These are phyloP conservation scores for Globisporangium spinosum DNA, from an alignment of 352 stramenopile genomes.

Conservation along the genomic window DNA sequence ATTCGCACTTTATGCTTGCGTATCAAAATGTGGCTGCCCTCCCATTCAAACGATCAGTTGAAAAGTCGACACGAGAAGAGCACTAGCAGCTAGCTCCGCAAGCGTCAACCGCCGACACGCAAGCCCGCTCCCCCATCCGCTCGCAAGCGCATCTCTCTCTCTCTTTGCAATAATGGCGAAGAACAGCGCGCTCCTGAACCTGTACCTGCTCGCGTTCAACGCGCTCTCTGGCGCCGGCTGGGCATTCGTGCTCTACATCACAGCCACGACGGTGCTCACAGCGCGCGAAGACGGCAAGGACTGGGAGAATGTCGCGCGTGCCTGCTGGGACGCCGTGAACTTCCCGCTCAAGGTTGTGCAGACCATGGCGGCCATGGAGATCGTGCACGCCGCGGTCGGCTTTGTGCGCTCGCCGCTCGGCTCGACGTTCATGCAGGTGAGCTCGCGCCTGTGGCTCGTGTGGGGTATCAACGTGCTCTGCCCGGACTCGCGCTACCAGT, in stretches of 20 bases:
- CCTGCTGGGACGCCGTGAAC: conserved; percentile 53
- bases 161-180: conserved; percentile 59
- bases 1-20: not conserved
- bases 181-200: conserved; percentile 51
- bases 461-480: conserved; percentile 92
- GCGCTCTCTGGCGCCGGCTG: conserved; percentile 58
- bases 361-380: conserved; percentile 93
- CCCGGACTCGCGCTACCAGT: conserved; percentile 70
- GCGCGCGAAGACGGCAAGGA: conserved; percentile 44
- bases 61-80: conserved; percentile 4
- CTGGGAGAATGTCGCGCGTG: conserved; percentile 42
- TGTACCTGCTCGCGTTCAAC: conserved; percentile 80
- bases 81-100: conserved; percentile 1
- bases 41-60: not conserved
- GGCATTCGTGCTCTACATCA: conserved; percentile 72
- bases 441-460: conserved; percentile 90
- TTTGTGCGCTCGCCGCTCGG: conserved; percentile 94
- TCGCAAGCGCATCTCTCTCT: not conserved
- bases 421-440: conserved; percentile 93
- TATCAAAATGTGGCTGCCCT: not conserved
- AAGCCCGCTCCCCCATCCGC: not conserved
- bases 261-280: conserved; percentile 42
- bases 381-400: conserved; percentile 93
- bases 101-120: conserved; percentile 15
- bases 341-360: conserved; percentile 87